Base-by-base conservation (phyloP, 371 early-diverging fungal genomes). In the Dichotomocladium elegans region DNA sequence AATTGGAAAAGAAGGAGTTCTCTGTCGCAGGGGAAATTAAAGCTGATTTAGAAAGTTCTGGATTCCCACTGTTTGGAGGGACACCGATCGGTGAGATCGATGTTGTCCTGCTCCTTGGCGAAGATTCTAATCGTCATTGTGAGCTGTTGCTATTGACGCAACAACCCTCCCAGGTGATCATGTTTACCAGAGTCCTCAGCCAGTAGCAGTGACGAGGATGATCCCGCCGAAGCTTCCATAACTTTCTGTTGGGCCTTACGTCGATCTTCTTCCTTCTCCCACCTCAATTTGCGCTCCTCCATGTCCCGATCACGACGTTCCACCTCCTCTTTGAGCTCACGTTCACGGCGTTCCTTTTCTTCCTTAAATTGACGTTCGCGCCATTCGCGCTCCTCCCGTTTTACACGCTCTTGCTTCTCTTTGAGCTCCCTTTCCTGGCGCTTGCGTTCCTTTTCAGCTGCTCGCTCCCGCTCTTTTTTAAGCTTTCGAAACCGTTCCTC, bases 371-470 rank as follows among this genome's bases (percentile, higher is more conserved):
- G 66, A 51, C 41, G 57, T 60, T 77, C 62, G 19, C 54, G 54
- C 12, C 54, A 47, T 40, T 62, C 64, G 42, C 60, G 74, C 1
- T 61, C 65, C 41, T 69, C 61, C 28, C 51, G 52, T 29, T 62
- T 60, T 57, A 63, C 52, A 31, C 61, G 60, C 48, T 47, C 49
- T 15, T 15, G 35, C 6, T 42, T 35, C 29, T 67, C 57, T 35
- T 55, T 62, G 52, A 74, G 64, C 50, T 70, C 60, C 22, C 60
- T 57, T 33, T 57, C 58, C 35, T 67, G 63, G 35, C 68, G 79
- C 48, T 77, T 78, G 21, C 78, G 74, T 56, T 83, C 74, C 54
- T 76, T 77, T 56, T 80, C 79, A 19, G 74, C 74, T 46, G 79
- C 79, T 26, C 72, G 66, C 25, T 66, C 70, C 33, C 72, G 76